Evolutionary conservation across 306 rosid species (phyloP), one percentile per base, ranked within the genome.

Genomic region (Prunus campanulata): DNA sequence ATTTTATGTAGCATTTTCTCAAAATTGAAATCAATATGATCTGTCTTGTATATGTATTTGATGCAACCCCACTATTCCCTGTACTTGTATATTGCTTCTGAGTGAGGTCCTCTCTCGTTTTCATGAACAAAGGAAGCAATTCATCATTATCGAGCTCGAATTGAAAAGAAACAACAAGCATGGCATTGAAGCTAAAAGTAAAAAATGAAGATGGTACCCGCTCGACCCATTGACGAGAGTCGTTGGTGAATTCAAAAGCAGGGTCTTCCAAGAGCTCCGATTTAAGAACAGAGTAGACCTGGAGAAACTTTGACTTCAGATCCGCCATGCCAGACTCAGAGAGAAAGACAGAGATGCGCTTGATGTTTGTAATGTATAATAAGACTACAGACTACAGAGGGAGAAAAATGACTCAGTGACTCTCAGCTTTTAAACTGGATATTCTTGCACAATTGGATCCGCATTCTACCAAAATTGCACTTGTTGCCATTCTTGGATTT

Each of bases 231-330:
- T 87, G 87, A 51, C 88, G 89, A 81, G 98, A 82, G 54, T 77
- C 90, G 6, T 83, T 88, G 2, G 93, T 77, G 82, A 77, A 90
- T 48, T 93, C 96, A 61, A 93, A 93, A 50, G 94, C 89, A 35
- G 96, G 89, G 80, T 93, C 98, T 25, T 81, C 57, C 55, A 93
- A 76, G 66, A 93, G 91, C 79, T 93, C 96, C 6, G 86, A 83
- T 78, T 93, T 93, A 66, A 93, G 88, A 66, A 85, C 86, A 0
- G 88, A 73, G 85, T 93, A 93, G 18, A 89, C 91, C n/a, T 93
- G 70, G 78, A 86, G 48, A 85, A 90, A 93, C 47, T 82, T 85
- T 49, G 96, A 83, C 87, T 75, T 90, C 30, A 85, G 90, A 93
- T 90, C 96, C 79, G 93, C 91, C 98, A 93, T 78, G 69, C 49